Base-by-base conservation (phyloP, 2,329 filamentous ascomycete genomes). In the Paracorniculantispora psalliotae region DNA sequence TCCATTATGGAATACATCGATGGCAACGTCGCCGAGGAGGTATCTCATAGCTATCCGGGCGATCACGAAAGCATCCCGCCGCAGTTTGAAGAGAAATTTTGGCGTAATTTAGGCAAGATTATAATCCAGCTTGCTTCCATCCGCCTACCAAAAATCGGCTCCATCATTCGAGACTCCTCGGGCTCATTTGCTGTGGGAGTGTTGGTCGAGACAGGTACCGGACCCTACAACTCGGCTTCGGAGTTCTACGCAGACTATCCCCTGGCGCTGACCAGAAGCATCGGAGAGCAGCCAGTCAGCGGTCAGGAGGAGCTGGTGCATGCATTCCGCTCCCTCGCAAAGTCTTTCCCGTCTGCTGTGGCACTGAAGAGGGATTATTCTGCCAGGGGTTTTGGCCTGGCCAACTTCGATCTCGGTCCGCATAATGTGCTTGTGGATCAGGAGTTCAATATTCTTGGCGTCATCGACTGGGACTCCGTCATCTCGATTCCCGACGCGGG, bases 391-490 rank as follows among this genome's bases (percentile, higher is more conserved):
- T 43, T 57, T 43, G 44, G 52, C 17, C 52, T 47, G 7, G 52
- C 41, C 4, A 55, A 67, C 30, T 60, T 75, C 23, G 74, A 78
- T 48, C 64, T 79, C 1, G 69, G 66, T 1, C 60, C 69, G 7
- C 61, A 67, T 2, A 79, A 79, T 58, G 73, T 80, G 9, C 62
- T 78, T 26, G 69, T 78, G 1, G 67, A 78, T 54, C 65, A 72
- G 0, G 28, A 69, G 5, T 72, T 72, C 0, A 59, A 60, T 0
- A 62, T 79, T 5, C 74, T 72, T 1, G 76, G 63, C 4, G 51
- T 79, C 0, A 47, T 78, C 3, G 75, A 78, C 61, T 79, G 75
- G 74, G 74, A 79, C 58, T 77, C 71, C 44, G 71, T 76, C 12
- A 33, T 50, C 25, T 26, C 54, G 21, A 17, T 57, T 23, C 54